phyloP scores from a whole-genome alignment of 108 stramenopile species.

The Cylindrotheca fusiformis region DNA sequence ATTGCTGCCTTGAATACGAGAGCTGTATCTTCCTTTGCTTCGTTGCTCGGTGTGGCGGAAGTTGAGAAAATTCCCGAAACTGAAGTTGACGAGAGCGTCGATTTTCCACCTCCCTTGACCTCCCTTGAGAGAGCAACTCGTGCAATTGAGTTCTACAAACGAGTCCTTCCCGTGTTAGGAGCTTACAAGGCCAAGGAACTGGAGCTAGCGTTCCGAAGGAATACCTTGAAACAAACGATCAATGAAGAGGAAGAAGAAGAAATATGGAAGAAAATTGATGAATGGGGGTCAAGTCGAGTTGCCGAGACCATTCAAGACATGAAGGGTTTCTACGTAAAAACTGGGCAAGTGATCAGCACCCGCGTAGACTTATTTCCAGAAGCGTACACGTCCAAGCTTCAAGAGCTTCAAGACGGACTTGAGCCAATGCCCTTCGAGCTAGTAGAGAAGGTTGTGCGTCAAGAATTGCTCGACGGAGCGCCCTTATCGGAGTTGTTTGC shows the following conservation, averaged over 20 bases:
- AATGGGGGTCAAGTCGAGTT: slow-evolving; percentile 37
- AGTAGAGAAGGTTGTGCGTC: slow-evolving; percentile 49
- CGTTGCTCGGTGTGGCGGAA: background rate
- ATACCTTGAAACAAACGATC: slow-evolving; percentile 30
- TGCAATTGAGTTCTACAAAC: slow-evolving; percentile 25
- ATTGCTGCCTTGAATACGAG: background rate
- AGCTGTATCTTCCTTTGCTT: background rate
- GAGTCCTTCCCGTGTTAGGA: slow-evolving; percentile 17
- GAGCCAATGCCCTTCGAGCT: slow-evolving; percentile 44
- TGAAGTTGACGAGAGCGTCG: background rate
- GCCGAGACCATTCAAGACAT: slow-evolving; percentile 62
- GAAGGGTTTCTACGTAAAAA: slow-evolving; percentile 73
- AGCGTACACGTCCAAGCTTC: slow-evolving; percentile 68
- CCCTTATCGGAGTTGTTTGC: slow-evolving; percentile 47
- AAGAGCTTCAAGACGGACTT: slow-evolving; percentile 59
- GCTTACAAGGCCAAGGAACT: slow-evolving; percentile 26
- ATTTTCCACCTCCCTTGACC: slow-evolving; percentile 21
- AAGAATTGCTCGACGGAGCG: slow-evolving; percentile 42
- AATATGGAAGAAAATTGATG: slow-evolving; percentile 52
- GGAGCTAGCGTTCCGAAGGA: slow-evolving; percentile 6
- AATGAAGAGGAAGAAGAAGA: slow-evolving; percentile 41
- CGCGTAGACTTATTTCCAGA: slow-evolving; percentile 67
- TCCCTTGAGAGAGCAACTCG: slow-evolving; percentile 14
- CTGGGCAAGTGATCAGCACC: slow-evolving; percentile 64
- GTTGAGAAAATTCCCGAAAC: background rate